These are phyloP conservation scores for Funneliformis mosseae DNA, from an alignment of 192 early-diverging fungal species.

Conservation along the genomic window DNA sequence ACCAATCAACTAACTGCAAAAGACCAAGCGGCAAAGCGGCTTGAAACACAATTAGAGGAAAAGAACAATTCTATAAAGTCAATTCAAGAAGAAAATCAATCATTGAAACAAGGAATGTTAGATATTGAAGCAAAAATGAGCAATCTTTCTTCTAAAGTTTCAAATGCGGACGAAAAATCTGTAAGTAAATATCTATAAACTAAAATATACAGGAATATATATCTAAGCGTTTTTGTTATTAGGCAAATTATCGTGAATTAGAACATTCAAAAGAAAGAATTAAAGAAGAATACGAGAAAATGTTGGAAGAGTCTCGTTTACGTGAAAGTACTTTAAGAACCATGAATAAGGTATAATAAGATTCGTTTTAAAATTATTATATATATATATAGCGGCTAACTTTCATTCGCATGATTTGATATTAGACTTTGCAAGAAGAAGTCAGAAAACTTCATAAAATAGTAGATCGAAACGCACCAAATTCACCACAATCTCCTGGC, in stretches of 20 bases:
- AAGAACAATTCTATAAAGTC: conserved; percentile 18
- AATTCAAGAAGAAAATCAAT: conserved; percentile 35
- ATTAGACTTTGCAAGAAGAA: conserved; percentile 78
- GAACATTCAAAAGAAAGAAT: conserved; percentile 44
- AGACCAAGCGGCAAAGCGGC: conserved; percentile 11
- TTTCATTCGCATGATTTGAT: background rate
- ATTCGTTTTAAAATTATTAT: background rate
- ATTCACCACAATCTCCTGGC: conserved; percentile 30
- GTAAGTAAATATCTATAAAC: conserved; percentile 14
- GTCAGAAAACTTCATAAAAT: conserved; percentile 63
- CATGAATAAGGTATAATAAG: conserved; percentile 65
- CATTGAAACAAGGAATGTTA: conserved; percentile 29
- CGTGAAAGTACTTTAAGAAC: conserved; percentile 70
- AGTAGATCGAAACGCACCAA: conserved; percentile 26
- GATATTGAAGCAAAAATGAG: conserved; percentile 36
- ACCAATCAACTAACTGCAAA: conserved; percentile 2
- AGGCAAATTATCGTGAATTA: conserved; percentile 52
- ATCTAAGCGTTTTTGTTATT: background rate
- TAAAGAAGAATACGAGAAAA: conserved; percentile 53
- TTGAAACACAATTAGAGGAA: background rate
- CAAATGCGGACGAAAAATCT: conserved; percentile 37
- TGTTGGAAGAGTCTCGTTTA: conserved; percentile 67
- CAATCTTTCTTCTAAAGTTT: conserved; percentile 35
- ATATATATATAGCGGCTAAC: background rate
- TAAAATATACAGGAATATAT: background rate